Conservation (phyloP, 257 asterid species). For the Solanum clarkiae region DNA sequence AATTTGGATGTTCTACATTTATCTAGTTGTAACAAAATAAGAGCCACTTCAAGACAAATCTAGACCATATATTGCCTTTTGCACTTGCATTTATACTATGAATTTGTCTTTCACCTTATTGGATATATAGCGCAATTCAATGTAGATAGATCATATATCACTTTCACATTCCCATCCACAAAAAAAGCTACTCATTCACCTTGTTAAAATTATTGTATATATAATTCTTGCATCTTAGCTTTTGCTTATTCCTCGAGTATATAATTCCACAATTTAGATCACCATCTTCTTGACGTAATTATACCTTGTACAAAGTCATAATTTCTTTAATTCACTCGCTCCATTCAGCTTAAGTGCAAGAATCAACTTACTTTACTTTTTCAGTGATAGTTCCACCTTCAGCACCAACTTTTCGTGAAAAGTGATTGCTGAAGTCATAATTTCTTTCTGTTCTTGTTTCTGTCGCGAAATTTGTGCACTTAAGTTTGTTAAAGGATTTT, state of each 20-base stretch:
- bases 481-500: background rate
- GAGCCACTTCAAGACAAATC: background rate
- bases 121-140: background rate
- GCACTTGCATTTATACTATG: background rate
- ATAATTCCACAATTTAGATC: background rate
- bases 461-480: background rate
- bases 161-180: background rate
- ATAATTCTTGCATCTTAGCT: background rate
- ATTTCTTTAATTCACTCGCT: background rate
- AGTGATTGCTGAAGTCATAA: background rate
- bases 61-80: background rate
- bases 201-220: background rate
- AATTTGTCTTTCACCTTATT: background rate
- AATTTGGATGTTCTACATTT: background rate
- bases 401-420: background rate
- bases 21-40: background rate
- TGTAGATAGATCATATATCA: background rate
- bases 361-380: no score
- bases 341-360: no score
- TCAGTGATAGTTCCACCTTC: no score
- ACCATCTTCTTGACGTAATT: background rate
- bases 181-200: background rate
- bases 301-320: background rate
- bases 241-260: background rate
- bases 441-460: background rate